These are phyloP conservation scores for Gautieria morchelliformis DNA, from an alignment of 768 basidiomycete species.

Conservation along the genomic window DNA sequence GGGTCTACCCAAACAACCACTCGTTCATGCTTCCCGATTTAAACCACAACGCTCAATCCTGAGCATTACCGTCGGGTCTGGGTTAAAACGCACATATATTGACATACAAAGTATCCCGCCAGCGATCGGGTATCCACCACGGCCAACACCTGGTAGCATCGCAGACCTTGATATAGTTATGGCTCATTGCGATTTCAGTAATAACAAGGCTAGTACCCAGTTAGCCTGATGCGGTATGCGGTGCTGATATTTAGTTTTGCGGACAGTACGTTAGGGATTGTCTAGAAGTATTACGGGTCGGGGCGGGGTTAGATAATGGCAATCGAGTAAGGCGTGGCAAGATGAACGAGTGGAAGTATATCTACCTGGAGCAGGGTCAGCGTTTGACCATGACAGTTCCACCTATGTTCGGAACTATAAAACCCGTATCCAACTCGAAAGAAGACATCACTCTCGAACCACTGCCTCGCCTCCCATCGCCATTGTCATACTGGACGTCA, in stretches of 20 bases:
- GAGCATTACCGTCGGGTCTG: slow-evolving; percentile 53
- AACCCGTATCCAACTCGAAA: slow-evolving; percentile 36
- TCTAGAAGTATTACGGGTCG: slow-evolving; percentile 83
- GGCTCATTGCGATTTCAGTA: slow-evolving; percentile 87
- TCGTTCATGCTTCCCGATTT: slow-evolving; percentile 35
- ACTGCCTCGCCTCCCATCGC: slow-evolving; percentile 36
- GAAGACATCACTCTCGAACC: slow-evolving; percentile 51
- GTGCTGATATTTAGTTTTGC: slow-evolving; percentile 9
- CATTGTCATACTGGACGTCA: slow-evolving; percentile 45
- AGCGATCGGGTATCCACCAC: slow-evolving; percentile 75
- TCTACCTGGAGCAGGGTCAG: slow-evolving; percentile 60
- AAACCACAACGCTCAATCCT: slow-evolving; percentile 1
- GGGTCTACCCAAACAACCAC: slow-evolving; percentile 49
- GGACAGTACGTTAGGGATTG: slow-evolving; percentile 90
- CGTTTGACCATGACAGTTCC: slow-evolving; percentile 20
- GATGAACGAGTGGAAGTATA: slow-evolving; percentile 79
- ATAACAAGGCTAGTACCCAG: slow-evolving; percentile 47
- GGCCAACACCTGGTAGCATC: slow-evolving; percentile 76
- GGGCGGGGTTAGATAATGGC: slow-evolving; percentile 79
- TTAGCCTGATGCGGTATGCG: background rate
- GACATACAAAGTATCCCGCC: slow-evolving; percentile 55
- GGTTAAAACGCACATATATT: slow-evolving; percentile 70
- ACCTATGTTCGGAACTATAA: slow-evolving; percentile 18
- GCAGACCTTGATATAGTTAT: slow-evolving; percentile 86
- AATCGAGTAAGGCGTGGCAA: slow-evolving; percentile 64